Base-by-base conservation (phyloP, 148 eudicot species). In the Rhododendron henanense region DNA sequence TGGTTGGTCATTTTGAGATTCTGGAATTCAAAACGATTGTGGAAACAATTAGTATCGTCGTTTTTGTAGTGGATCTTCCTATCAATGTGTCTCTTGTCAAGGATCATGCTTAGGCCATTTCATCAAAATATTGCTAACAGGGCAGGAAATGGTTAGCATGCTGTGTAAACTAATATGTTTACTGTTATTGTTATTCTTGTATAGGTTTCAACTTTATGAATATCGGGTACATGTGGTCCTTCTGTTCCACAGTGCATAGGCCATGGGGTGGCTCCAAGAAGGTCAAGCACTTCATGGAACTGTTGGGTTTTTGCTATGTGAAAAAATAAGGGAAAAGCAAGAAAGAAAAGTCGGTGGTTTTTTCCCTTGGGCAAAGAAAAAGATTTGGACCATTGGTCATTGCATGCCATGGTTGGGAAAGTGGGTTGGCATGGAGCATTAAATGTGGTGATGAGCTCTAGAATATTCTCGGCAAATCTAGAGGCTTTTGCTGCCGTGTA, bases 1-100 rank as follows among this genome's bases (percentile, higher is more conserved):
- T 7, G 16, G 9, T 50, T 84, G 71, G 6, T 84, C 83, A 28
- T 87, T 81, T 78, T 85, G 84, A 28, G 91, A 87, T 71, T 84
- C 93, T 89, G 90, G 37, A 88, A 82, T 48, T 16, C 18, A 31
- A 5, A 67, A 44, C 9, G 31, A 78, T 78, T 19, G 6, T 10
- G 31, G 81, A 78, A 78, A 45, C 25, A 78, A 44, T 78, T 78
- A 77, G 33, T 5, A 19, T 57, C 19, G 63, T 51, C 2, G 4
- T 11, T 51, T 11, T 55, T 55, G 14, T 16, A 1, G 8, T 15
- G 61, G 61, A 55, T 55, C 61, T 55, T 55, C 61, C 61, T 55
- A 55, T 55, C 61, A 3, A 16, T 55, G 61, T 3, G 61, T 55
- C 21, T 35, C 21, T 74, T 37, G 10, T 33, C 78, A 15, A 35